Evolutionary conservation across 192 early-diverging fungal genomes (phyloP), one percentile per base, ranked within the genome.

Genomic region (Diversispora eburnea): DNA sequence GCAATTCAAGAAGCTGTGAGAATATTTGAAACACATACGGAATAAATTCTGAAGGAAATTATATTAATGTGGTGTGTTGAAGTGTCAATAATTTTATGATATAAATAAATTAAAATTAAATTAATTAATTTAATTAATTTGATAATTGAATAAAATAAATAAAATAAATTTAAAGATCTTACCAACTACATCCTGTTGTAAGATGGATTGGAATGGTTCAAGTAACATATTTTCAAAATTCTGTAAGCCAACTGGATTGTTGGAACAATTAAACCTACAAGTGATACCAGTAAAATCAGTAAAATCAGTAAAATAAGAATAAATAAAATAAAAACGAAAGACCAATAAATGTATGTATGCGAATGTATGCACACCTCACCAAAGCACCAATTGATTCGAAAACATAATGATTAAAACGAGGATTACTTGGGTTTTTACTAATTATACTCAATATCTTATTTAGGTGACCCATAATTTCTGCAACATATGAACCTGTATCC

Each of bases 21-120:
- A 98, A 79, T 70, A 99, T 84, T 81, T 99, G 98, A 87, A 99
- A 97, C 10, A 94, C 91, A 80, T 99, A 99, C 15, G 98, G 95
- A 78, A 89, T 92, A 51, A 96, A 98, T 81, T 99, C 98, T 76
- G 76, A 71, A 57, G 7, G 10, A 25, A 69, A 61, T 33, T 33
- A 33, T 33, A 33, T 33, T 33, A 33, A 33, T 33, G 25, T 33
- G 25, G 0, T 33, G n/a, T n/a, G n/a, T n/a, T n/a, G n/a, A n/a
- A n/a, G n/a, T n/a, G 25, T 33, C 25, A 33, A 33, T 33, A 33
- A 33, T 33, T 33, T 33, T 33, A 33, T 33, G 25, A 33, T 33
- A 2, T 33, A 33, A 33, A 33, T 33, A 33, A 33, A 33, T 58
- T 47, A 33, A 3, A 15, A 47, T 61, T 59, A 6, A 62, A 6